Base-by-base conservation (phyloP, 192 early-diverging fungal genomes). In the Entophlyctis luteolus region DNA sequence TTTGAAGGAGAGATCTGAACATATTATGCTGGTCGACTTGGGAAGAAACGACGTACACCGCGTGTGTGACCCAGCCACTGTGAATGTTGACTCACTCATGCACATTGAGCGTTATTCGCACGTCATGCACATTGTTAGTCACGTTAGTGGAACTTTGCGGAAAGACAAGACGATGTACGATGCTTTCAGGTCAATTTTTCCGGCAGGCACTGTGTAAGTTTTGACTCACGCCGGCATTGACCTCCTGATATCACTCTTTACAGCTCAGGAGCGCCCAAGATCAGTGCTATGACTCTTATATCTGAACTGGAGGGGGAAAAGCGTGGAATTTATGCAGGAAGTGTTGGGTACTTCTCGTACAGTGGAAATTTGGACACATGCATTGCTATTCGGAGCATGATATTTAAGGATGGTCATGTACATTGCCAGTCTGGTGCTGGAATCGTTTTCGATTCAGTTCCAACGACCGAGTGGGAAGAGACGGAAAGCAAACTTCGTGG, bases 71-170 rank as follows among this genome's bases (percentile, higher is more conserved):
- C 95, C 97, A 3, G 81, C 84, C 55, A 88, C 93, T 38, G 95
- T 98, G 68, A 91, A 84, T 65, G 94, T 97, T 12, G 93, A 98
- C 68, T 93, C 91, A 60, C 79, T 99, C 62, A 99, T 99, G 97
- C 87, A 93, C 49, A 88, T 99, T 67, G 97, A 99, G 74, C 81
- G 87, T 25, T 99, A 97, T 71, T 89, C 89, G 32, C 95, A 99
- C 72, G 97, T 99, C 34, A 99, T 99, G 95, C 97, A 99, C 71
- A 99, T 99, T 78, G 97, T 99, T n/a, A 89, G 87, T 67, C 90
- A 97, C 70, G 92, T 99, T 1, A 90, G 89, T 14, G 97, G 97
- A 46, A 82, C 82, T 65, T 78, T 99, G 52, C 83, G 97, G 45
- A 78, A 80, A n/a, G 95, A 85, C 33, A 93, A 94, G 77, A 93